Conservation (phyloP, 257 asterid genomes). For the Oldenlandia corymbosa region DNA sequence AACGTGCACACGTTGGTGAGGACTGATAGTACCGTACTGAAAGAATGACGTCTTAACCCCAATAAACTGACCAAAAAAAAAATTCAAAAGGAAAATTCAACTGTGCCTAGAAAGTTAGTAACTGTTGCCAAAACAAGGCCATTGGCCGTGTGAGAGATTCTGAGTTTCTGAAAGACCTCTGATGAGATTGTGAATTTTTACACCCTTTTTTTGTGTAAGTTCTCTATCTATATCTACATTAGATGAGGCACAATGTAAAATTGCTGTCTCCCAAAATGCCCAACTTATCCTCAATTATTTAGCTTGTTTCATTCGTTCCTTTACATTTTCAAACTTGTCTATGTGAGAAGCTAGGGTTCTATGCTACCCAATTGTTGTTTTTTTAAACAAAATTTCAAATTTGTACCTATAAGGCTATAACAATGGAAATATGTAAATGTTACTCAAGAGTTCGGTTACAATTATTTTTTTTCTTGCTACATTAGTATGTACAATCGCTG, state of each 20-base stretch:
- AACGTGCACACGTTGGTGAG: slow-evolving; percentile 31
- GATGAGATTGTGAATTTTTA: slow-evolving; percentile 57
- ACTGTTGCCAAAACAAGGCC: slow-evolving; percentile 32
- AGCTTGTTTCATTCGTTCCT: neutral
- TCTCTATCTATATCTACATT: slow-evolving; percentile 35
- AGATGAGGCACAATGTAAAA: slow-evolving; percentile 12
- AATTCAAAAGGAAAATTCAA: neutral
- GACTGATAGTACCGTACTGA: neutral
- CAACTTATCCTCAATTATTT: neutral
- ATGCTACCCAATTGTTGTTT: too few species aligned
- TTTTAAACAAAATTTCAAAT: too few species aligned
- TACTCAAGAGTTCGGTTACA: too few species aligned
- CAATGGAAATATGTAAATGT: too few species aligned
- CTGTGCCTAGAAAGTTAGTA: neutral
- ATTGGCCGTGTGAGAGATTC: slow-evolving; percentile 22
- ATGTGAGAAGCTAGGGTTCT: too few species aligned
- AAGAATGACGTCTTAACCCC: slow-evolving; percentile 7
- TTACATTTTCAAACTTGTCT: too few species aligned
- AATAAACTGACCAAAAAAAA: neutral
- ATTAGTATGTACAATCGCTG: too few species aligned
- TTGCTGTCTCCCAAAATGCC: neutral
- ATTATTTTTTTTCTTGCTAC: too few species aligned
- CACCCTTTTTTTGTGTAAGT: slow-evolving; percentile 35
- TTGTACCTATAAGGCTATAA: too few species aligned
- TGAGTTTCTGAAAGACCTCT: slow-evolving; percentile 30